phyloP scores from a whole-genome alignment of 2,329 filamentous ascomycete species.

The Claviceps paspali region DNA sequence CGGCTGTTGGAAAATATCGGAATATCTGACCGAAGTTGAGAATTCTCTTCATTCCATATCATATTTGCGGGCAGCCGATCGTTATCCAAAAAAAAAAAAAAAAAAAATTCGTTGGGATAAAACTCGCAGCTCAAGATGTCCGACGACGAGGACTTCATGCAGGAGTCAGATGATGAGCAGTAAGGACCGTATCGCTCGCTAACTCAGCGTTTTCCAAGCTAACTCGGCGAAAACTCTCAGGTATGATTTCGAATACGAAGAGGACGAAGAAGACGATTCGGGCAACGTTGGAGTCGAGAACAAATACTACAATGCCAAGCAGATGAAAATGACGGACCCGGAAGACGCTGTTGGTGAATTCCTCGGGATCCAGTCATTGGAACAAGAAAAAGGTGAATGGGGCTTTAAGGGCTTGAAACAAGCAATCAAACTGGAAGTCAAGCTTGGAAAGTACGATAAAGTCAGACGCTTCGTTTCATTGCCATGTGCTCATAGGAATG shows the following conservation, averaged over 20 bases:
- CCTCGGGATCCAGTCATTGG: conserved; percentile 67
- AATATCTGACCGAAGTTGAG: neutral
- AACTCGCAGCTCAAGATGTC: conserved; percentile 23
- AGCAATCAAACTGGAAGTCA: conserved; percentile 93
- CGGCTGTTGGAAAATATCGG: neutral
- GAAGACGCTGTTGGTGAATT: conserved; percentile 87
- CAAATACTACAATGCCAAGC: conserved; percentile 99
- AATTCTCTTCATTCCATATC: neutral
- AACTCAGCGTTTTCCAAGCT: conserved; percentile 1
- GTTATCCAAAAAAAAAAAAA: too few species aligned
- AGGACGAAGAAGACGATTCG: conserved; percentile 72
- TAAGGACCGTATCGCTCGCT: conserved; percentile 9
- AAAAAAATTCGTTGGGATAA: too few species aligned
- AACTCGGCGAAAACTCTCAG: conserved; percentile 12
- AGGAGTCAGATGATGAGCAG: conserved; percentile 32
- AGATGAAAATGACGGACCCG: conserved; percentile 76
- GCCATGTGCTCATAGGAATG: neutral
- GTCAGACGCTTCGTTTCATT: conserved; percentile 26
- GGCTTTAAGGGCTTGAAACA: conserved; percentile 97
- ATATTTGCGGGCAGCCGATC: neutral
- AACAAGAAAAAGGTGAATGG: conserved; percentile 92
- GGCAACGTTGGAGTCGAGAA: conserved; percentile 95
- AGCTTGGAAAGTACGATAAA: conserved; percentile 73
- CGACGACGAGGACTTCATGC: conserved; percentile 35
- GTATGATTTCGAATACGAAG: conserved; percentile 98